Percentiles rank a stretch among this genome's conserved stretches.
These are phyloP conservation scores for Primulina tabacum DNA, from an alignment of 257 asterid genomes.

Conservation along the genomic window DNA sequence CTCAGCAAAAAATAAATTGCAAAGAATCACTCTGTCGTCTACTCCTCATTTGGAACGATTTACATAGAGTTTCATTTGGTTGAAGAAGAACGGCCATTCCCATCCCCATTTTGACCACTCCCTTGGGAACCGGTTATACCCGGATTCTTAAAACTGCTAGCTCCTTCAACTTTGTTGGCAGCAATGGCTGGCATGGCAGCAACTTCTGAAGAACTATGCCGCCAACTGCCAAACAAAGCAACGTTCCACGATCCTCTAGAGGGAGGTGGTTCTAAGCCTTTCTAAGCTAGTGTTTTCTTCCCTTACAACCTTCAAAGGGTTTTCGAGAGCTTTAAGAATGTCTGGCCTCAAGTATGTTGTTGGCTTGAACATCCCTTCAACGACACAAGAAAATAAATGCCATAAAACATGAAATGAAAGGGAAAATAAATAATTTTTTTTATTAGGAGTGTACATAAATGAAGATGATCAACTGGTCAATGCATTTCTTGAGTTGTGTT, in stretches of 20 bases:
- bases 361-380: constrained; percentile 82
- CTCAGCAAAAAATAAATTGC: not conserved
- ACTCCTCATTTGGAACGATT: constrained; percentile 19
- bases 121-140: constrained; percentile 36
- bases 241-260: constrained; percentile 57
- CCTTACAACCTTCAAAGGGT: constrained; percentile 23
- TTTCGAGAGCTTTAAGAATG: constrained; percentile 26
- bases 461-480: too few species aligned
- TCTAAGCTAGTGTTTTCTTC: constrained; percentile 36
- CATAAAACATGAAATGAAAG: too few species aligned
- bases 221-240: constrained; percentile 50
- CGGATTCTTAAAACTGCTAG: constrained; percentile 30
- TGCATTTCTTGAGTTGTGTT: too few species aligned
- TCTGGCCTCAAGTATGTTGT: constrained; percentile 53
- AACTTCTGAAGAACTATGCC: constrained; percentile 46
- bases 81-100: constrained; percentile 35
- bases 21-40: not conserved
- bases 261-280: constrained; percentile 45
- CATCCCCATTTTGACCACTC: constrained; percentile 29
- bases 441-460: too few species aligned
- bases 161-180: constrained; percentile 32
- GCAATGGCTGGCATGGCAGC: constrained; percentile 29
- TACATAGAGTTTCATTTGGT: not conserved
- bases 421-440: too few species aligned
- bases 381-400: not conserved